Evolutionary conservation across 441 rosid genomes (phyloP), one percentile per base, ranked within the genome.

Genomic region (Adansonia rubrostipa): DNA sequence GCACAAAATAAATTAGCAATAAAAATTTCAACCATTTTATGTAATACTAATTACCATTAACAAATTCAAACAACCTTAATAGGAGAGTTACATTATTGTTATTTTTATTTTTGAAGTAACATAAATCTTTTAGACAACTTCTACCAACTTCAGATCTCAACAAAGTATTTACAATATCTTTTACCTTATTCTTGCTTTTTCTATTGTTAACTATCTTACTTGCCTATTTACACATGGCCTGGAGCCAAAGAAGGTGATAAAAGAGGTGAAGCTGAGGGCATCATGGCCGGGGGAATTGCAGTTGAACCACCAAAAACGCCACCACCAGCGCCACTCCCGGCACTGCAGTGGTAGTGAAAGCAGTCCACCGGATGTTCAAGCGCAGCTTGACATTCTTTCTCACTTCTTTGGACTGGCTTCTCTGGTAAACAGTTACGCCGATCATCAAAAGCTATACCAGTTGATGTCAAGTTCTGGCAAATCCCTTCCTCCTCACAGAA

Each of bases 301-400:
- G 45, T 19, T 15, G 72, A 61, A 2, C 79, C 33, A 0, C 81
- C 83, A 8, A 75, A 69, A 77, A 36, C 0, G 36, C 57, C 60
- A 8, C 71, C 33, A 1, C 81, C 56, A 2, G 47, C 62, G 8
- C 65, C 62, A 1, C 51, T 47, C 11, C 69, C 73, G 17, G 20
- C 64, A 42, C 64, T 72, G 75, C 90, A 88, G 44, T 77, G 79
- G 56, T 84, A 69, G 83, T 88, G 88, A 20, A 81, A 87, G 82
- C 98, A 96, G 71, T 93, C 93, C 6, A 92, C 82, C 0, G 94
- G 97, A 76, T 86, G 86, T 79, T 88, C 92, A 14, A 87, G 82
- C 33, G 86, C 92, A 1, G 82, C 81, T 17, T 82, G 70, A 61
- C 97, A 96, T 53, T 71, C 89, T 78, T 87, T 80, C 80, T 82